Base-by-base conservation (phyloP, 139 green algal species). In the Edaphochlamys debaryana region DNA sequence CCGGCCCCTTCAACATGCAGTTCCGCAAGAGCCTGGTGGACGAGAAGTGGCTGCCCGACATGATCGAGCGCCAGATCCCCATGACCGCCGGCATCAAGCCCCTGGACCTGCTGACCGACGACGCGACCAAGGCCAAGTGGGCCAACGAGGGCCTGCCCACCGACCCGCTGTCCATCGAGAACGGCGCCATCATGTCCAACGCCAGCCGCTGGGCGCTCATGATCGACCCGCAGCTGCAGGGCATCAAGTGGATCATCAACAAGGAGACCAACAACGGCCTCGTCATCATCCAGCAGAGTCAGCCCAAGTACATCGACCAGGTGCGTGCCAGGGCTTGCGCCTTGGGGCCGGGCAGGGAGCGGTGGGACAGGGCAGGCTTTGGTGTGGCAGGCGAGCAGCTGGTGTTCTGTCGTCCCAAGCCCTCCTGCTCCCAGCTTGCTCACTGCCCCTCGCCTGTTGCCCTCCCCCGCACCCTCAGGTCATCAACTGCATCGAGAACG, bases 221-320 rank as follows among this genome's bases (percentile, higher is more conserved):
- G 87, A 96, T 98, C 50, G 96, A 98, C 87, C 96, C 96, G 20
- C 95, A 98, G 87, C 89, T 98, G 86, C 86, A 97, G 89, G 95
- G 95, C 70, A 95, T 97, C 87, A 92, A 93, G 78, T 98, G 96
- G 96, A 92, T 98, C 74, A 89, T 92, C 38, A 94, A 92, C 76
- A 77, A 87, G 7, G 96, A 98, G 88, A 89, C 92, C 71, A 45
- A 78, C n/a, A 87, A 93, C 40, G 92, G 91, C n/a, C 80, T 98
- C 37, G 87, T 94, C n/a, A 92, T 98, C 77, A 91, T 98, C 67
- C 96, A 98, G 87, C 93, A 97, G 89, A 92, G 84, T 58, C 90
- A 96, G 85, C 89, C 87, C 81, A 96, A 96, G 74, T 98, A 96
- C 86, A 92, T 98, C 20, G 94, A 96, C 86, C 93, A 92, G 77